Conservation (phyloP, 23 red algal genomes). For the Gracilaria vermiculophylla region DNA sequence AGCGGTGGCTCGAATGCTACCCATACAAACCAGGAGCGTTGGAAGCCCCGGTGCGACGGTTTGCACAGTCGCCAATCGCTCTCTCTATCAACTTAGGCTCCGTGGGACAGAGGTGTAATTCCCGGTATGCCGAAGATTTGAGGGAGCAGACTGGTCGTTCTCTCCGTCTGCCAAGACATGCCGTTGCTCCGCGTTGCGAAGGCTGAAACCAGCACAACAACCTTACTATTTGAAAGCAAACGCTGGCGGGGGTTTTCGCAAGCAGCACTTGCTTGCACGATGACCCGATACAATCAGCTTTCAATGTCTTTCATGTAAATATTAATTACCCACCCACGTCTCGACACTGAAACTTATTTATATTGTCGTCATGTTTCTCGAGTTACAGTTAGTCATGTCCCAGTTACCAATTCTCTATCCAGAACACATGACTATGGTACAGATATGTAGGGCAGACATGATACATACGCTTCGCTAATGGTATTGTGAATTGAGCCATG, state of each 20-base stretch:
- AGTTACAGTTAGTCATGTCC: too few relatives aligned
- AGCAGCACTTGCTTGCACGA: neutral
- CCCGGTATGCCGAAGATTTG: constrained; percentile 32
- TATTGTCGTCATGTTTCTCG: neutral
- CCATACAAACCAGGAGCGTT: constrained; percentile 54
- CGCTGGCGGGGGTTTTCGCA: neutral
- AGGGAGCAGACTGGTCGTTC: constrained; percentile 28
- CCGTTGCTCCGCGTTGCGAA: constrained; percentile 15
- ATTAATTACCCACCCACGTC: neutral
- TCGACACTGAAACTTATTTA: neutral
- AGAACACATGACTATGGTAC: too few relatives aligned
- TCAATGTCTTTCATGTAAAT: constrained; percentile 4
- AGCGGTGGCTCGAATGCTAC: constrained; percentile 48
- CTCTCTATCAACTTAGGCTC: constrained; percentile 16
- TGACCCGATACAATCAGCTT: neutral
- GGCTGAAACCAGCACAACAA: neutral
- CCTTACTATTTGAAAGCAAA: neutral
- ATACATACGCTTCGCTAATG: too few relatives aligned
- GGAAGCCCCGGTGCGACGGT: constrained; percentile 46
- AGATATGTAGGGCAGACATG: too few relatives aligned
- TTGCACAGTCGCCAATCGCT: constrained; percentile 48
- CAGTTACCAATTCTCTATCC: too few relatives aligned
- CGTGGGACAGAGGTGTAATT: constrained; percentile 47
- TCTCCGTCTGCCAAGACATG: constrained; percentile 55
- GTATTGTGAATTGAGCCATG: too few relatives aligned